Evolutionary conservation across 2,329 filamentous ascomycete genomes (phyloP).

Genomic region (Calonectria pteridis): DNA sequence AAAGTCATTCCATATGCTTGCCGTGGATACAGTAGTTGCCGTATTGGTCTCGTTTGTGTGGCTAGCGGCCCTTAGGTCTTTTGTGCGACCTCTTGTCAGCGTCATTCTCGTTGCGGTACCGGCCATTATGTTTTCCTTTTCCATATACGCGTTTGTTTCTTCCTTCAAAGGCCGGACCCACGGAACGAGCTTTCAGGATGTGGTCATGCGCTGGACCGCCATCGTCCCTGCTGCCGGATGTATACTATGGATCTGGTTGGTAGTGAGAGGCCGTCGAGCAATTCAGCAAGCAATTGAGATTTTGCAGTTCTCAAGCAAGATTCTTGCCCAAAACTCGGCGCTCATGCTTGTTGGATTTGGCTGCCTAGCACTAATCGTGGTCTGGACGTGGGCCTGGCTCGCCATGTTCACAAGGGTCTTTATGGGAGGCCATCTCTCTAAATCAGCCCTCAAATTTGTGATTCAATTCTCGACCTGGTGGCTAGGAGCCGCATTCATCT

Average conservation of each 20-base stretch:
- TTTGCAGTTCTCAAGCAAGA: slow-evolving; percentile 90
- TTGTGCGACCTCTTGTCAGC: slow-evolving; percentile 86
- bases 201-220: slow-evolving; percentile 88
- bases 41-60: slow-evolving; percentile 89
- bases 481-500: slow-evolving; percentile 90
- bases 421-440: slow-evolving; percentile 86
- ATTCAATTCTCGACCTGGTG: slow-evolving; percentile 94
- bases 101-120: slow-evolving; percentile 87
- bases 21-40: slow-evolving; percentile 91
- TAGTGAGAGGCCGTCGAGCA: slow-evolving; percentile 83
- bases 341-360: slow-evolving; percentile 87
- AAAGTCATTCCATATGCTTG: slow-evolving; percentile 88
- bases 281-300: slow-evolving; percentile 88
- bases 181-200: slow-evolving; percentile 86
- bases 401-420: slow-evolving; percentile 97
- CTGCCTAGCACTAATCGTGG: slow-evolving; percentile 79
- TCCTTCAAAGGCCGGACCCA: slow-evolving; percentile 85
- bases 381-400: slow-evolving; percentile 97
- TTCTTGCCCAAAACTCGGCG: slow-evolving; percentile 86
- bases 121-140: slow-evolving; percentile 87
- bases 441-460: slow-evolving; percentile 74
- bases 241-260: slow-evolving; percentile 84
- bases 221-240: slow-evolving; percentile 81
- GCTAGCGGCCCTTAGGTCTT: slow-evolving; percentile 89
- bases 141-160: slow-evolving; percentile 89